Evolutionary conservation across 2,329 filamentous ascomycete species (phyloP), one percentile per base, ranked within the genome.

Genomic region (Colletotrichum sp.): DNA sequence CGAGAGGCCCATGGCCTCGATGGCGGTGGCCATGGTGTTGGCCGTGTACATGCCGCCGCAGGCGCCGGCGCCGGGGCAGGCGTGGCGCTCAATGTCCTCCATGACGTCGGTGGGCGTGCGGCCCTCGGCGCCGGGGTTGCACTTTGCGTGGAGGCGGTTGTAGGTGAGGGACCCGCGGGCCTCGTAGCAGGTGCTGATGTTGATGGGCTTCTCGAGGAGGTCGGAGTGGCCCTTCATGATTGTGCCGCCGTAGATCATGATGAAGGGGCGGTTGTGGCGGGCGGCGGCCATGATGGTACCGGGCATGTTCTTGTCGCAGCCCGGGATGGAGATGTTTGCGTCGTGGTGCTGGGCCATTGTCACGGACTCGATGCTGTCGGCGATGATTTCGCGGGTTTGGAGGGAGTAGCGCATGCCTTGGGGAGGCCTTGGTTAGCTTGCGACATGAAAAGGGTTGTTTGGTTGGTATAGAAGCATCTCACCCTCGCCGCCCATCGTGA

Each of bases 271-370:
- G 85, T 98, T 98, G 86, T 98, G 95, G 73, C 96, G 92, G 16
- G 95, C 95, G 82, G 97, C 96, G 1, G 95, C 96, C 93, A 98
- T 98, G 78, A 97, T 89, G 18, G 95, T 94, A 78, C 96, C 96
- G 0, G 96, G 96, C 96, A 98, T 98, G 85, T 98, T 98, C 91
- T 98, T 98, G 87, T 98, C 96, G 84, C 96, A 98, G 13, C 96
- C 96, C 0, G 96, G 96, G 80, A 98, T 96, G 34, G 95, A 93
- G 83, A 98, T 96, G 84, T 96, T 98, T 75, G 96, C 96, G 83
- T 98, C 96, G 85, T 98, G 95, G 80, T 94, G 94, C 83, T 98
- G 96, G 7, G 95, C 96, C 83, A 94, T 96, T 2, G 96, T 98
- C 52, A 98, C 95, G 3, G 95, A 96, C 87, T 99, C 96, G 81